Evolutionary conservation across 2,329 filamentous ascomycete genomes (phyloP).

Genomic region (Emydomyces testavorans): DNA sequence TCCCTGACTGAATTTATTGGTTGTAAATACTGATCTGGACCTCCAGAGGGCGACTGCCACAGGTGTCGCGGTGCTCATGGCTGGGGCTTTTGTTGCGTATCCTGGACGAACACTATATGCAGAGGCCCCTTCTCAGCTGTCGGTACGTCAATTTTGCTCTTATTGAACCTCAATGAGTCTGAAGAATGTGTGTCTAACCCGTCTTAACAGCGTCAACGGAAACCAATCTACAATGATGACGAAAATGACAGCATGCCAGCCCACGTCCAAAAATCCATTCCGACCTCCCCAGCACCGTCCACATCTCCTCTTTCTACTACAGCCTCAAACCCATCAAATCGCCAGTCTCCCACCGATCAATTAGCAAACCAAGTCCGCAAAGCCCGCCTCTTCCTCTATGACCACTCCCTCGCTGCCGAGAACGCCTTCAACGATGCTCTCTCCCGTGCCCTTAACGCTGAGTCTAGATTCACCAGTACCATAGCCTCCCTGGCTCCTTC

Average conservation of each 20-base stretch:
- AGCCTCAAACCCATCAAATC: slow-evolving; percentile 1
- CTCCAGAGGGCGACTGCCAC: slow-evolving; percentile 31
- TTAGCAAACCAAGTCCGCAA: slow-evolving; percentile 71
- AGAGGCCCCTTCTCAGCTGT: slow-evolving; percentile 30
- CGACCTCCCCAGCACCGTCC: not conserved
- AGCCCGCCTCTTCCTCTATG: slow-evolving; percentile 69
- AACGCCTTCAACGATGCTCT: slow-evolving; percentile 72
- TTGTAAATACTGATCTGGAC: not conserved
- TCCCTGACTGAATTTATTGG: not conserved
- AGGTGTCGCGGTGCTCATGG: slow-evolving; percentile 32
- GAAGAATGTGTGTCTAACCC: slow-evolving; percentile 10
- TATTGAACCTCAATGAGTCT: not conserved
- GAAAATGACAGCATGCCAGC: slow-evolving; percentile 9
- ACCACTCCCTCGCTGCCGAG: slow-evolving; percentile 62
- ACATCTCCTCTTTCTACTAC: not conserved
- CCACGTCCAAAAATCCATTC: slow-evolving; percentile 10
- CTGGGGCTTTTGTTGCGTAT: slow-evolving; percentile 31
- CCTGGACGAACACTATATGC: slow-evolving; percentile 34
- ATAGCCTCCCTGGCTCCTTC: slow-evolving; percentile 78
- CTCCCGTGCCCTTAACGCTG: slow-evolving; percentile 68
- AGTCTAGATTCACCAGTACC: slow-evolving; percentile 81
- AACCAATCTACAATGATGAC: slow-evolving; percentile 19
- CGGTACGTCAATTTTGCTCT: slow-evolving; percentile 21
- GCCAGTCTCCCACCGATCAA: slow-evolving; percentile 65
- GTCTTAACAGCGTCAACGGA: slow-evolving; percentile 12